Evolutionary conservation across 441 rosid genomes (phyloP).

Genomic region (Biscutella laevigata): DNA sequence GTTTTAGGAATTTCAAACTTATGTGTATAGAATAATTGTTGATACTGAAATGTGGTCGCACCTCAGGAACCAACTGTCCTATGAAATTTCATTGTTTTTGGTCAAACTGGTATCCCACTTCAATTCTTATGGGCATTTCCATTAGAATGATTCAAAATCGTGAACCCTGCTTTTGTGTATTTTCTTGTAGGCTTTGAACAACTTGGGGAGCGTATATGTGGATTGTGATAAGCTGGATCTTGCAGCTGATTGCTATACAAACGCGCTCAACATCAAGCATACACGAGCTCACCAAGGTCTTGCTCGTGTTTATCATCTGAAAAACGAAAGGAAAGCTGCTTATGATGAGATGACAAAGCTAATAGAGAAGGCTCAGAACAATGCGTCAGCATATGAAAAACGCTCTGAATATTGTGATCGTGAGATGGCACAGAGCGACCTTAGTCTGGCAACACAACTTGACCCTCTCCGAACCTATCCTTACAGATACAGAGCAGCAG

Average conservation of each 20-base stretch:
- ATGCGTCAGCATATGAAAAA: constrained; percentile 90
- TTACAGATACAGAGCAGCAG: constrained; percentile 95
- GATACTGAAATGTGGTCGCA: neutral
- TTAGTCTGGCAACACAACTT: constrained; percentile 62
- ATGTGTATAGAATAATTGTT: neutral
- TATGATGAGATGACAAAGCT: constrained; percentile 95
- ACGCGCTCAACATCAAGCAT: constrained; percentile 87
- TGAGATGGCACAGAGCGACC: constrained; percentile 89
- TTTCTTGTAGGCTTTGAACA: constrained; percentile 71
- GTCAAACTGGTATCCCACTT: neutral
- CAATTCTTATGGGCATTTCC: neutral
- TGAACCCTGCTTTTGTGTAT: constrained; percentile 11
- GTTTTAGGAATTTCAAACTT: neutral
- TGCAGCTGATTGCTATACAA: constrained; percentile 84
- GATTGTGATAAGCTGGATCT: constrained; percentile 86
- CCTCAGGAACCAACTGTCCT: neutral
- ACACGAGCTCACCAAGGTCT: constrained; percentile 96
- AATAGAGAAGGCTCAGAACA: constrained; percentile 82
- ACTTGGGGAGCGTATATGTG: constrained; percentile 78
- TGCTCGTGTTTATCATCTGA: constrained; percentile 82
- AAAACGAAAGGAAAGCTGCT: constrained; percentile 74
- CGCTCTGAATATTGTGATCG: constrained; percentile 94
- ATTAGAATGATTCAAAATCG: neutral
- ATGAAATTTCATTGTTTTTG: neutral
- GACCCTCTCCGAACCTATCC: constrained; percentile 96